Conservation (phyloP, 148 eudicot genomes). For the Heliamphora exappendiculata region DNA sequence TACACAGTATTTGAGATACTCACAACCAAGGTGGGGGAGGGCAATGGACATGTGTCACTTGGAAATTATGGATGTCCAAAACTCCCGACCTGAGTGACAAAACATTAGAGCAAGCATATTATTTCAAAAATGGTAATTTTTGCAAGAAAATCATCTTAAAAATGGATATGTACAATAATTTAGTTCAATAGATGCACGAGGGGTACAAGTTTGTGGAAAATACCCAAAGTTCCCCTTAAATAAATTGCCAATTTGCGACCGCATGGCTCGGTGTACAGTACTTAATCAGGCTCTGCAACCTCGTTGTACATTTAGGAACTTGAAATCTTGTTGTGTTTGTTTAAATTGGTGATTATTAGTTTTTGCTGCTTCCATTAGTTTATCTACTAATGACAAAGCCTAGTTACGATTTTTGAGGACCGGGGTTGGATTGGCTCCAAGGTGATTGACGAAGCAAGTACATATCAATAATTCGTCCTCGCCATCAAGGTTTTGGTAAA, state of each 20-base stretch:
- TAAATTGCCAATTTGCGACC: no score
- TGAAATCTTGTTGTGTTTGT: not conserved
- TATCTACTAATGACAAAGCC: not conserved
- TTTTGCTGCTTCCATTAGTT: not conserved
- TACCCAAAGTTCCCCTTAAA: no score
- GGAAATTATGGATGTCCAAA: slow-evolving; percentile 50
- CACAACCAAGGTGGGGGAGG: slow-evolving; percentile 97
- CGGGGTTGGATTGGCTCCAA: not conserved
- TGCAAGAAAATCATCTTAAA: not conserved
- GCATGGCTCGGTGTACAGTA: no score
- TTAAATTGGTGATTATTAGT: not conserved
- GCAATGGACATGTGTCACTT: slow-evolving; percentile 90
- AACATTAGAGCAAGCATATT: not conserved
- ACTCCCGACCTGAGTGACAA: slow-evolving; percentile 72
- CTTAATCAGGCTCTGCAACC: no score
- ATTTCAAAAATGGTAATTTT: not conserved
- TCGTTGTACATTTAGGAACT: not conserved
- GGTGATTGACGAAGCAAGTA: not conserved
- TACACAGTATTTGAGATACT: no score
- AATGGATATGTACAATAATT: not conserved
- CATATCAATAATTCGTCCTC: not conserved
- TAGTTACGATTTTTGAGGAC: not conserved
- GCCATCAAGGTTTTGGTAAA: no score
- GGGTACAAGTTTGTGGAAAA: no score
- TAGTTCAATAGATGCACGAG: no score